Evolutionary conservation across 805 yeast species (phyloP).

Genomic region (Wickerhamomyces alni): DNA sequence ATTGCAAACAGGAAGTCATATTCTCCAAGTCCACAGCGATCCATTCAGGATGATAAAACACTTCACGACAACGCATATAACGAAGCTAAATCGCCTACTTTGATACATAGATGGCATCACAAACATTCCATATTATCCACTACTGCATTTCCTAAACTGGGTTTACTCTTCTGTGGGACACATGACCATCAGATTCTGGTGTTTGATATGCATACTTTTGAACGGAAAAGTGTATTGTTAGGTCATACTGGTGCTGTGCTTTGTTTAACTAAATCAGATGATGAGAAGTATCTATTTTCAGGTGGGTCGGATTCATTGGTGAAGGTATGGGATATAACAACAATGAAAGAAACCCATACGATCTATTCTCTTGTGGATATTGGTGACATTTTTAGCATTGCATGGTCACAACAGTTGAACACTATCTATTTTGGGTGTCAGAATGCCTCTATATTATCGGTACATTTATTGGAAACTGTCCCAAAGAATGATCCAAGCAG

Average conservation of each 20-base stretch:
- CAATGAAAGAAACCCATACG: conserved; percentile 50
- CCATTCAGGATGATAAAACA: neutral
- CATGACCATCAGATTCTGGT: conserved; percentile 77
- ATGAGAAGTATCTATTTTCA: conserved; percentile 60
- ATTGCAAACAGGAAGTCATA: conserved; percentile 3
- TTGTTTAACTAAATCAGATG: conserved; percentile 50
- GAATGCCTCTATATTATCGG: conserved; percentile 82
- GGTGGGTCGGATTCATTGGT: conserved; percentile 90
- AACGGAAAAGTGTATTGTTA: conserved; percentile 41
- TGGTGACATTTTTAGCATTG: conserved; percentile 86
- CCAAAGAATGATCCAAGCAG: conserved; percentile 27
- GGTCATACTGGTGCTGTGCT: conserved; percentile 76
- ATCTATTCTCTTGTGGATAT: conserved; percentile 82
- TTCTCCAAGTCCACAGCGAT: conserved; percentile 13
- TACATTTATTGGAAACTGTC: conserved; percentile 31
- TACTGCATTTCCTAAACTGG: conserved; percentile 50
- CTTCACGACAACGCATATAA: neutral
- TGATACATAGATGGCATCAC: conserved; percentile 74
- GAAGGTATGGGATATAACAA: conserved; percentile 70
- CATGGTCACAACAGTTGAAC: conserved; percentile 54
- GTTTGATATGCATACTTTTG: conserved; percentile 61
- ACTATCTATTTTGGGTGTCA: conserved; percentile 85
- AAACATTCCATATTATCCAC: conserved; percentile 69
- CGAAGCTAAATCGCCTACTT: conserved; percentile 8
- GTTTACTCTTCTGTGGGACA: conserved; percentile 79